Conservation (phyloP, 192 early-diverging fungal genomes). For the Rhizophagus sp. region DNA sequence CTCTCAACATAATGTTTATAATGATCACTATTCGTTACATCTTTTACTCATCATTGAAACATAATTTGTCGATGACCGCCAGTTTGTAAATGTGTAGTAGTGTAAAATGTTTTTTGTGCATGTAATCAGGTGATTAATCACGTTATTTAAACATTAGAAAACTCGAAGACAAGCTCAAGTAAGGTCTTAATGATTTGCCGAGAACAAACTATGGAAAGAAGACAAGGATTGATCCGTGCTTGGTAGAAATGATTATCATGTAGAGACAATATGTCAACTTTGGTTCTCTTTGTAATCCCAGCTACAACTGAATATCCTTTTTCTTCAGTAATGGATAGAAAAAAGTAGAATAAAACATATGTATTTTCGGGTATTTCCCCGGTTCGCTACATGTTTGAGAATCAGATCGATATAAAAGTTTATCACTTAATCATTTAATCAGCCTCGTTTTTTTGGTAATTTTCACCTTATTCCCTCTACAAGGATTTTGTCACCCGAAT, state of each 20-base stretch:
- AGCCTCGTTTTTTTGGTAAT: slow-evolving; percentile 63
- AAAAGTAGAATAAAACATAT: slow-evolving; percentile 91
- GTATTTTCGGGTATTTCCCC: slow-evolving; percentile 58
- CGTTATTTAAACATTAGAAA: no score
- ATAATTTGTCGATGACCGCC: slow-evolving; percentile 72
- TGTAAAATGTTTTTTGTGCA: no score
- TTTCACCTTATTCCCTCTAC: slow-evolving; percentile 62
- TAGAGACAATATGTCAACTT: slow-evolving; percentile 72
- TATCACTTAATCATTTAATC: slow-evolving; percentile 98
- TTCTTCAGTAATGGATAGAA: slow-evolving; percentile 77
- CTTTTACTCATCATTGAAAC: slow-evolving; percentile 77
- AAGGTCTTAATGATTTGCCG: no score
- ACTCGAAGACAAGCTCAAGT: no score
- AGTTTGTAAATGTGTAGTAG: slow-evolving; percentile 66
- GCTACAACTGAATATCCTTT: slow-evolving; percentile 72
- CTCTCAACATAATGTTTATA: slow-evolving; percentile 64
- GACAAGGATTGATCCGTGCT: no score
- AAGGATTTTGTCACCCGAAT: slow-evolving; percentile 13
- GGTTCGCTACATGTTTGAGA: slow-evolving; percentile 55
- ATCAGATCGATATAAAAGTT: slow-evolving; percentile 90
- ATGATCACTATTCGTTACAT: no score
- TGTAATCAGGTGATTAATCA: no score
- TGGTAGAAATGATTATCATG: slow-evolving; percentile 80
- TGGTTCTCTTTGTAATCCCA: slow-evolving; percentile 78
- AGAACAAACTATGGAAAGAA: no score